These are phyloP conservation scores for Xeromyces bisporus DNA, from an alignment of 495 filamentous ascomycete genomes.

Conservation along the genomic window DNA sequence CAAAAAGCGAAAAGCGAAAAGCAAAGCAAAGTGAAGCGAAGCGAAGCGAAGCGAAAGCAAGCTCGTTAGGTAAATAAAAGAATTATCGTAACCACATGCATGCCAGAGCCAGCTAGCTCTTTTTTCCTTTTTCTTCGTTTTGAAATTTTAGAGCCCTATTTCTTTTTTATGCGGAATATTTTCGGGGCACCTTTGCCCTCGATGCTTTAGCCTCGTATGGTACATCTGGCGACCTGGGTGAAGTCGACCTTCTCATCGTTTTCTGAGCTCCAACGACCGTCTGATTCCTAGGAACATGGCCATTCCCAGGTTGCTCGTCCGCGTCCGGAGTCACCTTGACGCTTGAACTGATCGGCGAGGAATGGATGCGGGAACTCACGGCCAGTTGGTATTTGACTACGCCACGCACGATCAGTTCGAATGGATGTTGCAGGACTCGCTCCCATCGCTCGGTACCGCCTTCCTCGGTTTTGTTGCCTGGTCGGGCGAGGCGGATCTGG, in stretches of 20 bases:
- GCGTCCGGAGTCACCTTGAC: conserved; percentile 34
- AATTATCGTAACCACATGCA: no score
- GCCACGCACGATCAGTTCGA: conserved; percentile 79
- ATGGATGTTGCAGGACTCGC: conserved; percentile 72
- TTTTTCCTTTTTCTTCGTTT: no score
- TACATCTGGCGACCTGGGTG: no score
- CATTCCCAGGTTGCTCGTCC: conserved; percentile 9
- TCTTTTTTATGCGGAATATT: no score
- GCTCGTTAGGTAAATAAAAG: no score
- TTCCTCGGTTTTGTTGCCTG: conserved; percentile 77
- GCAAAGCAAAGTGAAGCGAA: no score
- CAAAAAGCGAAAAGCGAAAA: no score
- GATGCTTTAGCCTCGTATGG: neutral
- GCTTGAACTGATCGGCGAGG: conserved; percentile 33
- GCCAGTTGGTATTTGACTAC: conserved; percentile 80
- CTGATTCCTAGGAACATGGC: conserved; percentile 8
- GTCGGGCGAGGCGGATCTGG: conserved; percentile 61
- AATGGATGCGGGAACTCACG: conserved; percentile 49
- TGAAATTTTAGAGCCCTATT: no score
- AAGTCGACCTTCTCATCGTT: no score
- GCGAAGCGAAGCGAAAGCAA: no score
- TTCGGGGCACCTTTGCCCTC: no score
- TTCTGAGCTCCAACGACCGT: conserved; percentile 13
- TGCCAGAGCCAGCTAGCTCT: no score
- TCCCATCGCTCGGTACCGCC: conserved; percentile 87